Conservation (phyloP, 73 alveolate species). For the Tetrahymena borealis region DNA sequence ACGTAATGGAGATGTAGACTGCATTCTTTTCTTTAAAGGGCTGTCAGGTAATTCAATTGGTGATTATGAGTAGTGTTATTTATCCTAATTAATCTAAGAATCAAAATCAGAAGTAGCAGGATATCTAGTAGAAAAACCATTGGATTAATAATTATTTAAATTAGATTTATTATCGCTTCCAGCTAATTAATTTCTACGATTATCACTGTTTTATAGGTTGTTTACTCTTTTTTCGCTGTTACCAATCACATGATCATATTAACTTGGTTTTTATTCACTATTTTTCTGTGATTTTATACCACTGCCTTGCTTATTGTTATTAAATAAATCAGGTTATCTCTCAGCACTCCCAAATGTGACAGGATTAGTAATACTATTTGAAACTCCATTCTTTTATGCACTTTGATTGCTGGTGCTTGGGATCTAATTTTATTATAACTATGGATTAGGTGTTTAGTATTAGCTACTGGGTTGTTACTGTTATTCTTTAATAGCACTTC, state of each 20-base stretch:
- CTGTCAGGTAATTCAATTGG: background rate
- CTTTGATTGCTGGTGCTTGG: background rate
- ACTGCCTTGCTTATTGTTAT: background rate
- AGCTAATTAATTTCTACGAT: background rate
- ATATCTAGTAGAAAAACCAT: background rate
- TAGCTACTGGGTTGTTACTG: background rate
- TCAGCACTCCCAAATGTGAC: background rate
- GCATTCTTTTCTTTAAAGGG: background rate
- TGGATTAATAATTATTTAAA: background rate
- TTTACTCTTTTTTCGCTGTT: background rate
- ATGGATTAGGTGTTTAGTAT: background rate
- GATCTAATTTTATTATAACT: background rate
- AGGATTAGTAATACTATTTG: background rate
- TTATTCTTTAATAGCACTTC: background rate
- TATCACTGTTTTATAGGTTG: background rate
- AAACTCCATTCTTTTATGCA: background rate
- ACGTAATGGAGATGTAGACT: background rate
- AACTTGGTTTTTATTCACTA: background rate
- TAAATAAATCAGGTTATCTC: background rate
- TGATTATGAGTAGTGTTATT: background rate
- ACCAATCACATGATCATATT: background rate
- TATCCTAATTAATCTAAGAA: background rate
- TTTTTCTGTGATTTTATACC: background rate
- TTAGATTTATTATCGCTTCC: background rate
- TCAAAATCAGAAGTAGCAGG: background rate